These are phyloP conservation scores for Rhinocladiella mackenziei DNA, from an alignment of 2,329 filamentous ascomycete species.

Conservation along the genomic window DNA sequence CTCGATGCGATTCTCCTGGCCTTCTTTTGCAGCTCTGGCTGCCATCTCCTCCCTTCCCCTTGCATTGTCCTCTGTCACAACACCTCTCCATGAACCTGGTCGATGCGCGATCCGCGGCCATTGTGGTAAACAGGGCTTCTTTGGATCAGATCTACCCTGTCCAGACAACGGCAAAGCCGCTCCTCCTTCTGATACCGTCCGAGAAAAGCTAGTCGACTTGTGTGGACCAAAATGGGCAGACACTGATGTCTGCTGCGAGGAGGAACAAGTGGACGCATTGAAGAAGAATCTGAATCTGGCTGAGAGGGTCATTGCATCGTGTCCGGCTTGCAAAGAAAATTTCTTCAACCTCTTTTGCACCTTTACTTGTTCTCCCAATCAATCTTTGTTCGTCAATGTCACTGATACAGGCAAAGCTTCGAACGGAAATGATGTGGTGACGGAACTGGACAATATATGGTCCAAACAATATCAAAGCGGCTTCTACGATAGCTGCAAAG, in stretches of 20 bases:
- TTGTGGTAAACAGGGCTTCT: conserved; percentile 86
- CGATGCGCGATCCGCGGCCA: conserved; percentile 87
- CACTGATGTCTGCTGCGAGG: conserved; percentile 77
- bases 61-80: conserved; percentile 25
- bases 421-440: conserved; percentile 62
- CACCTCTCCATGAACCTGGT: conserved; percentile 71
- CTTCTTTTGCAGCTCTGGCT: conserved; percentile 14
- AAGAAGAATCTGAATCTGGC: conserved; percentile 81
- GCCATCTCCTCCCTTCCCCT: conserved; percentile 17
- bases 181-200: conserved; percentile 66
- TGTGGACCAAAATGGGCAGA: conserved; percentile 85
- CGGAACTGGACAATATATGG: conserved; percentile 84
- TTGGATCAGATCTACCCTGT: conserved; percentile 85
- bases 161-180: conserved; percentile 82
- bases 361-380: conserved; percentile 95
- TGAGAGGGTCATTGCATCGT: conserved; percentile 83
- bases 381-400: conserved; percentile 92
- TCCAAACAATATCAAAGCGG: conserved; percentile 77
- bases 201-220: conserved; percentile 74
- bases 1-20: conserved; percentile 14
- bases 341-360: conserved; percentile 98
- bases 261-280: conserved; percentile 77
- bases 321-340: conserved; percentile 95
- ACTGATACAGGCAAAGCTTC: conserved; percentile 63
- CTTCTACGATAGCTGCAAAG: conserved; percentile 96